Base-by-base conservation (phyloP, 2,329 filamentous ascomycete genomes). In the Sporothrix humicola region DNA sequence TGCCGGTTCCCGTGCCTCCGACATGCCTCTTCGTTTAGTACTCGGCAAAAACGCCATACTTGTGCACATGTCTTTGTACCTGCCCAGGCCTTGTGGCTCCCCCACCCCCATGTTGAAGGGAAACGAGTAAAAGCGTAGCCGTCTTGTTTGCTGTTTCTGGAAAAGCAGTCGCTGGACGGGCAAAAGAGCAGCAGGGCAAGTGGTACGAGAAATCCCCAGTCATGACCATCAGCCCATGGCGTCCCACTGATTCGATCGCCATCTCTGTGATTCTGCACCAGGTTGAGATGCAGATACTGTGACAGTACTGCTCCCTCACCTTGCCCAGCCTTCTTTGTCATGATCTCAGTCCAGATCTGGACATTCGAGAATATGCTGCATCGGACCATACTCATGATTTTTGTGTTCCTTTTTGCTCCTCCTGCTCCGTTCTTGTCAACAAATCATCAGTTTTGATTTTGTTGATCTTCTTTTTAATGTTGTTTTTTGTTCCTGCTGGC, bases 121-220 rank as follows among this genome's bases (percentile, higher is more conserved):
- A 46, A 59, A 70, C 37, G 23, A 65, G 58, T 17, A 72, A 42
- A 65, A 44, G 23, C 44, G 70, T 54, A 72, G 46, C 70, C 58
- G 44, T 71, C 17, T 7, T n/a, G 44, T 6, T 3, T 68, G 48
- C 9, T 15, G 13, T 13, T 42, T 20, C 59, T 59, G 69, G 73
- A 72, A 74, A 74, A 72, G 46, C 58, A 58, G 50, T 73, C 9
- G 73, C 61, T 52, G 58, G 31, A 37, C 31, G 31, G 31, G 3
- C 31, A 37, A 37, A 37, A 52, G 26, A 31, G 52, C 4, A 46
- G 8, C 9, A n/a, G 31, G 8, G 31, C 31, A 9, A 46, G 23
- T 74, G 42, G 52, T 69, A 69, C 69, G 61, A 69, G 69, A 61
- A 46, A 10, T 37, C 26, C 17, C 2, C 15, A 7, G 7, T 12